A percentile compares a stretch with the other conserved stretches of the same genome.
Conservation (phyloP, 163 green algal species). For the Scenedesmus sp. region DNA sequence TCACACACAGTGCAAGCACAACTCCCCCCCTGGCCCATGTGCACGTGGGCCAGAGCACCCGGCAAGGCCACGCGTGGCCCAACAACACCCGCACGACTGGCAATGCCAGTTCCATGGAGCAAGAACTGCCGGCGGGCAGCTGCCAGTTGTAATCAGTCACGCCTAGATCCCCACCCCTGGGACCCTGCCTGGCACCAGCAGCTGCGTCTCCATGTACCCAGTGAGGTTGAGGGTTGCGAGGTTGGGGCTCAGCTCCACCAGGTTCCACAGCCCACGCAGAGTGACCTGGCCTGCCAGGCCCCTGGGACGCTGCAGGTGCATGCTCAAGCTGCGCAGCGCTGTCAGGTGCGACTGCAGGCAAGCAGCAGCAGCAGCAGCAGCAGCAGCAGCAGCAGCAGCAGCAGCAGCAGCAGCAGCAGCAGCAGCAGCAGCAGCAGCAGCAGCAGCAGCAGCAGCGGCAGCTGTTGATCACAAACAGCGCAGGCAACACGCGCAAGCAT, state of each 20-base stretch:
- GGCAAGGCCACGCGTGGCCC: too few relatives aligned
- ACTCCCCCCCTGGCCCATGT: too few relatives aligned
- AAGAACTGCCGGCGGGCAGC: too few relatives aligned
- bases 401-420: too few relatives aligned
- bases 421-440: too few relatives aligned
- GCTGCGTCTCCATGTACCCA: conserved; percentile 24
- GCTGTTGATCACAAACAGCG: neutral
- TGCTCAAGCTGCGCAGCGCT: neutral
- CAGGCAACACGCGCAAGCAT: neutral
- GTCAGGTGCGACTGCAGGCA: conserved; percentile 7
- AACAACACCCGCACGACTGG: too few relatives aligned
- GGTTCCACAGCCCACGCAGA: conserved; percentile 22
- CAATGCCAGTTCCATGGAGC: too few relatives aligned
- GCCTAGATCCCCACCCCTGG: conserved; percentile 16
- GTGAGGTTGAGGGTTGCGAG: conserved; percentile 1
- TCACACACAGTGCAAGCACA: too few relatives aligned
- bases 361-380: conserved; percentile 9
- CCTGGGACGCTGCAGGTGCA: conserved; percentile 29
- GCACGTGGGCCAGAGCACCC: too few relatives aligned
- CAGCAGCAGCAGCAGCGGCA: too few relatives aligned
- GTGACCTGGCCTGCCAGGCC: conserved; percentile 36
- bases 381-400: neutral
- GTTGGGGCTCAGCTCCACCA: neutral
- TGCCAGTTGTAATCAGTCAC: neutral
- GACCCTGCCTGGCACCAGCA: conserved; percentile 36